Base-by-base conservation (phyloP, 352 stramenopile species). In the Phytophthora niederhauseri region DNA sequence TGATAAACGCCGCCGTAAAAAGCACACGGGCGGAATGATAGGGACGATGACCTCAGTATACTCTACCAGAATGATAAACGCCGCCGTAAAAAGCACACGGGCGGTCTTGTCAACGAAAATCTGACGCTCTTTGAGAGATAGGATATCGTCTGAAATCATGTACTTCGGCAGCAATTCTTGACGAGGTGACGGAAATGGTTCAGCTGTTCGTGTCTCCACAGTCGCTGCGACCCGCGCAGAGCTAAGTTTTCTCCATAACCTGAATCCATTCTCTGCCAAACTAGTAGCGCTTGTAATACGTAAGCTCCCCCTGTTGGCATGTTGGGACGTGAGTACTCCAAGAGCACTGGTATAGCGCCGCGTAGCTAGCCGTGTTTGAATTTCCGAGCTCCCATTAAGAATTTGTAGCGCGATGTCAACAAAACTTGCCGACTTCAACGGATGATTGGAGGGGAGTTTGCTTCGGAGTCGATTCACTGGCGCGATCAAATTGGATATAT, bases 1-100 rank as follows among this genome's bases (percentile, higher is more conserved):
- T 48, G 30, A 58, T 11, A 31, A 58, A 45, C n/a, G n/a, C n/a
- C 15, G 52, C 26, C 17, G 52, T 58, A 31, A 58, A 58, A 0
- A 58, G 28, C 19, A 58, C 52, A 41, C 34, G 30, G 17, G 24
- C 49, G 12, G 12, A 26, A 34, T 38, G 6, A 55, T 12, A 38
- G 19, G 11, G 22, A 46, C 30, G 6, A 30, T 58, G 30, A 43
- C 31, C 52, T 58, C 30, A 0, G 34, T n/a, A 48, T 48, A 48
- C 4, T 48, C 41, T 8, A 48, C 41, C 41, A 48, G 7, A n/a
- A 58, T 48, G 30, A 58, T 11, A 31, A 58, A 45, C n/a, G n/a
- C n/a, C 15, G 52, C 26, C 17, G 52, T 58, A 31, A 58, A 58
- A 0, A 58, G 28, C 19, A 58, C 52, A 41, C 34, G 30, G 17